phyloP scores from a whole-genome alignment of 2,329 filamentous ascomycete species.

The Chrysoporthe austroafricana region DNA sequence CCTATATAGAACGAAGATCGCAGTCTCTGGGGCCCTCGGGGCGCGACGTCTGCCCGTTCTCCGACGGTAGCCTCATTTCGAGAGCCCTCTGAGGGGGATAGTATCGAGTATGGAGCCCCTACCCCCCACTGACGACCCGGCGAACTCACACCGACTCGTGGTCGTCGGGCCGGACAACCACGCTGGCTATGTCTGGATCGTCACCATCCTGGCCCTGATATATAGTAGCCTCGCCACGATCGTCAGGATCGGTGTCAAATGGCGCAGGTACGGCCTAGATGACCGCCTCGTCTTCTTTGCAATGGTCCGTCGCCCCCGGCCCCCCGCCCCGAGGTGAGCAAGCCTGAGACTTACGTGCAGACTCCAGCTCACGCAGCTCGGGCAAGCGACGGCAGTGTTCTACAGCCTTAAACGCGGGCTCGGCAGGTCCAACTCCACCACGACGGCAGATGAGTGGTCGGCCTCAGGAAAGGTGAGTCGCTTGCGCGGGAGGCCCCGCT shows the following conservation, averaged over 20 bases:
- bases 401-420: constrained; percentile 12
- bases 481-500: no score
- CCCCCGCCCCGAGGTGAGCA: neutral
- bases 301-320: constrained; percentile 4
- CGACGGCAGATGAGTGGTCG: neutral
- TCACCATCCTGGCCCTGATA: constrained; percentile 10
- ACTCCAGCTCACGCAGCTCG: neutral
- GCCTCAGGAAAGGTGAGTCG: constrained; percentile 10
- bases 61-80: neutral
- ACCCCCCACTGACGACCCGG: neutral
- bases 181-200: constrained; percentile 21
- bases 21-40: neutral
- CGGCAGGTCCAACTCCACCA: constrained; percentile 10
- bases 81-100: neutral
- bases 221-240: constrained; percentile 12
- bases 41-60: neutral
- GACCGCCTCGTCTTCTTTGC: constrained; percentile 17
- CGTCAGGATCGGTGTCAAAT: constrained; percentile 13
- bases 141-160: constrained; percentile 9
- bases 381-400: constrained; percentile 9
- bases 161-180: constrained; percentile 7
- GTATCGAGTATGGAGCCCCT: neutral
- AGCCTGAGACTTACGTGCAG: neutral
- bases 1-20: neutral
- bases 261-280: constrained; percentile 12